A percentile compares a stretch with the other conserved stretches of the same genome.
Evolutionary conservation across 2,329 filamentous ascomycete genomes (phyloP).

Genomic region (Paraphaeosphaeria minitans): DNA sequence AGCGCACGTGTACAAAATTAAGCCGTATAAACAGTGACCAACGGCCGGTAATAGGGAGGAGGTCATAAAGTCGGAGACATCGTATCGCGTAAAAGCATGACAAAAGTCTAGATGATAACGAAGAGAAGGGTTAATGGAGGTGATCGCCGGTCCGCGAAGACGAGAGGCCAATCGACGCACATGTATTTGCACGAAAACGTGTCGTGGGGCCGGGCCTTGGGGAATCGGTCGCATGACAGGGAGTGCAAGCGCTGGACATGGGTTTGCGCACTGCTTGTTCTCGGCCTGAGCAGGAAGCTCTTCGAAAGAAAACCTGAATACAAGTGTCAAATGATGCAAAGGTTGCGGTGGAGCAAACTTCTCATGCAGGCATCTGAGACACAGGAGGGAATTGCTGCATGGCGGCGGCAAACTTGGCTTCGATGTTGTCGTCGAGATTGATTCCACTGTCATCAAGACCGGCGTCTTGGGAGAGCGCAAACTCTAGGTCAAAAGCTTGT

Average conservation of each 20-base stretch:
- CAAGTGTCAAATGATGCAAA: too few relatives aligned
- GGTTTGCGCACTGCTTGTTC: neutral
- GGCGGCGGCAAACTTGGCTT: constrained; percentile 38
- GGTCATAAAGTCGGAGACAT: constrained; percentile 43
- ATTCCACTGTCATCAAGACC: constrained; percentile 45
- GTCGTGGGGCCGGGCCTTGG: neutral
- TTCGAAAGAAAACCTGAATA: too few relatives aligned
- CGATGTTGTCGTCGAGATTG: constrained; percentile 42
- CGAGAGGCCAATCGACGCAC: constrained; percentile 9
- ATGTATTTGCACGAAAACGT: neutral
- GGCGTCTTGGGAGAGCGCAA: constrained; percentile 38
- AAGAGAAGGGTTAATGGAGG: constrained; percentile 14
- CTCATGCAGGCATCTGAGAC: constrained; percentile 27
- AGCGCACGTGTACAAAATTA: constrained; percentile 30
- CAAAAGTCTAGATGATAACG: constrained; percentile 1
- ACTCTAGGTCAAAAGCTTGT: constrained; percentile 40
- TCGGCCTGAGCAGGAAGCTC: too few relatives aligned
- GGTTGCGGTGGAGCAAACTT: neutral
- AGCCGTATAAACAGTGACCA: constrained; percentile 26
- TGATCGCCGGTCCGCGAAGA: constrained; percentile 4
- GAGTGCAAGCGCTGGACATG: neutral
- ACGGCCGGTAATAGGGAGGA: constrained; percentile 30
- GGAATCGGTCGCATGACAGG: neutral
- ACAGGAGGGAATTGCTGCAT: constrained; percentile 19
- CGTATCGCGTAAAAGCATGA: constrained; percentile 28